Evolutionary conservation across 441 rosid species (phyloP).

Genomic region (Sinapis alba): DNA sequence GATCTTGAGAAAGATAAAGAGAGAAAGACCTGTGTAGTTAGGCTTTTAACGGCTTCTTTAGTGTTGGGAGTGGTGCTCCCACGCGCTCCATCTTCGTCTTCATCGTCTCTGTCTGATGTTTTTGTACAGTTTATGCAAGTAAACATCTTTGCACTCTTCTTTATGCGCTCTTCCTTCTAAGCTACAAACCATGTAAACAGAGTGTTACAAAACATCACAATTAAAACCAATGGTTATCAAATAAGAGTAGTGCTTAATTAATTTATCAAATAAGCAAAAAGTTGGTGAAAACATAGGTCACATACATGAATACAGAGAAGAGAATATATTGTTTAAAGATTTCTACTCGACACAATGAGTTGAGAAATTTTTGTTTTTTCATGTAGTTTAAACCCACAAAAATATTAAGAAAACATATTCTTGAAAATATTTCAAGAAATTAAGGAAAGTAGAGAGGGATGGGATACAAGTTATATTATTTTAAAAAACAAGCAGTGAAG

Average conservation of each 20-base stretch:
- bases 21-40: constrained; percentile 82
- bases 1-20: constrained; percentile 20
- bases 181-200: constrained; percentile 17
- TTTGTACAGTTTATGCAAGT: constrained; percentile 96
- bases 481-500: constrained; percentile 8
- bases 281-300: background rate
- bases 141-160: constrained; percentile 60
- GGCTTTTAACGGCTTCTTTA: constrained; percentile 99
- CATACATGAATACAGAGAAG: background rate
- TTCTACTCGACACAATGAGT: constrained; percentile 1
- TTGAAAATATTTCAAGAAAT: constrained; percentile 27
- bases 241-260: background rate
- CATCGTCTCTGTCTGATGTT: constrained; percentile 70
- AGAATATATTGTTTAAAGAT: background rate
- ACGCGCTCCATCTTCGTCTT: constrained; percentile 69
- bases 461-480: background rate
- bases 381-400: background rate
- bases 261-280: constrained; percentile 3
- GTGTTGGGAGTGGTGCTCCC: constrained; percentile 78
- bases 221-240: background rate
- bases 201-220: constrained; percentile 14
- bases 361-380: background rate
- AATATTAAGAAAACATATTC: constrained; percentile 10
- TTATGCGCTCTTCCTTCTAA: constrained; percentile 23
- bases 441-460: constrained; percentile 21